Conservation (phyloP, 768 basidiomycete genomes). For the Leccinum boreale region DNA sequence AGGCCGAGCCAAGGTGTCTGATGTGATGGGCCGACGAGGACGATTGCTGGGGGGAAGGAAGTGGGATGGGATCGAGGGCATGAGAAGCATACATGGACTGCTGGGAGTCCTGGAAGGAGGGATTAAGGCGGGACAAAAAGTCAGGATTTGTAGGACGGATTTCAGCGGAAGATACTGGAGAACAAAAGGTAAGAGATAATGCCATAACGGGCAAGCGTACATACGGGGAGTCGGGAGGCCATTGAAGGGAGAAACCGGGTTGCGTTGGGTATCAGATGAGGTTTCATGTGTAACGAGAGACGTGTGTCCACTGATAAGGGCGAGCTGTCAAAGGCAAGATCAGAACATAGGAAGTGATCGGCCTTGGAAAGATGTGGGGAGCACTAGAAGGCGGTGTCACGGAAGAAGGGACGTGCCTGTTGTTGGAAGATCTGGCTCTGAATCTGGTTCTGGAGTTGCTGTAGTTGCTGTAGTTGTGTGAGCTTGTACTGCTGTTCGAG, state of each 20-base stretch:
- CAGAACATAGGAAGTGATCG: conserved; percentile 10
- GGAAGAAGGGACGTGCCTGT: conserved; percentile 52
- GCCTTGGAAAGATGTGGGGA: neutral
- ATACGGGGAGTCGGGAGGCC: conserved; percentile 70
- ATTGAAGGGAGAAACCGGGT: conserved; percentile 37
- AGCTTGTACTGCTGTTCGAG: conserved; percentile 79
- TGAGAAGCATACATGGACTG: conserved; percentile 26
- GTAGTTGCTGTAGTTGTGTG: conserved; percentile 71
- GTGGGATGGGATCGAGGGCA: conserved; percentile 23
- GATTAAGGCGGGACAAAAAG: conserved; percentile 61
- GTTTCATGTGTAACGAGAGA: conserved; percentile 35
- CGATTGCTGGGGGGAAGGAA: conserved; percentile 30
- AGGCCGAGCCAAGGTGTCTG: conserved; percentile 44
- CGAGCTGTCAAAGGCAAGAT: conserved; percentile 45
- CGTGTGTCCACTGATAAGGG: conserved; percentile 55
- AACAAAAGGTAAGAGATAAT: conserved; percentile 12
- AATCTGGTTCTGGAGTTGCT: conserved; percentile 78
- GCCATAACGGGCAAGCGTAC: conserved; percentile 21
- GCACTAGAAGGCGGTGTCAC: neutral
- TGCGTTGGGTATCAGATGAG: conserved; percentile 33
- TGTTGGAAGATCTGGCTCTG: conserved; percentile 89
- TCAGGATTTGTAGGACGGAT: conserved; percentile 58
- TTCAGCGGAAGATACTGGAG: conserved; percentile 59
- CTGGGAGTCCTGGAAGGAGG: conserved; percentile 38
- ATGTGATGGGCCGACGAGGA: conserved; percentile 28